Evolutionary conservation across 495 filamentous ascomycete genomes (phyloP).

Genomic region (Achaetomiella virescens): DNA sequence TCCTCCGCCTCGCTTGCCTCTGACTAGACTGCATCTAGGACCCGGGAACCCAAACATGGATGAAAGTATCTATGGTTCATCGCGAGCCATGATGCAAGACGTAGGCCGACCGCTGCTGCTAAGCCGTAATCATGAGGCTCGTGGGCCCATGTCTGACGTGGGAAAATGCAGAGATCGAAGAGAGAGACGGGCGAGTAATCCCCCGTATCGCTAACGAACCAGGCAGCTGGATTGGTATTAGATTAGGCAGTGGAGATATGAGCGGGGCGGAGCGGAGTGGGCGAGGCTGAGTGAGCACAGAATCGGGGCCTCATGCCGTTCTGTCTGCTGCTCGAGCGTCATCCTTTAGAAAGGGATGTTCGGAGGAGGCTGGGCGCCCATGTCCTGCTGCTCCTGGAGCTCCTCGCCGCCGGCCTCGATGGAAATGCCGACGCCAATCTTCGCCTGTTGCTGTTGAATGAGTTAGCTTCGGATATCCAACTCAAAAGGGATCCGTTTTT

Average conservation of each 20-base stretch:
- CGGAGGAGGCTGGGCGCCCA: constrained; percentile 38
- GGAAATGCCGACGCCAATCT: constrained; percentile 88
- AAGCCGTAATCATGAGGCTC: not conserved
- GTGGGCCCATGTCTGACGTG: not conserved
- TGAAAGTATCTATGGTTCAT: too few species aligned
- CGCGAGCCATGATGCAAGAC: not conserved
- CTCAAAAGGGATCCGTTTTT: constrained; percentile 2
- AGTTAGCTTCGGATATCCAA: constrained; percentile 17
- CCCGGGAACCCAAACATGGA: too few species aligned
- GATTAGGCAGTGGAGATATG: constrained; percentile 19
- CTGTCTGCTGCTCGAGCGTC: not conserved
- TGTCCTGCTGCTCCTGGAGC: constrained; percentile 86
- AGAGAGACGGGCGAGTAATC: not conserved
- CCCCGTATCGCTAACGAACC: constrained; percentile 4
- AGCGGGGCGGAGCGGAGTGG: constrained; percentile 19
- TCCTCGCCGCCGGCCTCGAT: constrained; percentile 88
- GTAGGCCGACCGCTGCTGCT: not conserved
- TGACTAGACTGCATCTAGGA: too few species aligned
- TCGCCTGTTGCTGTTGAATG: constrained; percentile 72
- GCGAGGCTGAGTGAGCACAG: not conserved
- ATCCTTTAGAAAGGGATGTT: constrained; percentile 52
- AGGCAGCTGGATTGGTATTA: constrained; percentile 18
- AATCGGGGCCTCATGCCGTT: constrained; percentile 3
- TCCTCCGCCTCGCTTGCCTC: too few species aligned
- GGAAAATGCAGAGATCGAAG: constrained; percentile 2